Base-by-base conservation (phyloP, 495 filamentous ascomycete genomes). In the Glonium stellatum region DNA sequence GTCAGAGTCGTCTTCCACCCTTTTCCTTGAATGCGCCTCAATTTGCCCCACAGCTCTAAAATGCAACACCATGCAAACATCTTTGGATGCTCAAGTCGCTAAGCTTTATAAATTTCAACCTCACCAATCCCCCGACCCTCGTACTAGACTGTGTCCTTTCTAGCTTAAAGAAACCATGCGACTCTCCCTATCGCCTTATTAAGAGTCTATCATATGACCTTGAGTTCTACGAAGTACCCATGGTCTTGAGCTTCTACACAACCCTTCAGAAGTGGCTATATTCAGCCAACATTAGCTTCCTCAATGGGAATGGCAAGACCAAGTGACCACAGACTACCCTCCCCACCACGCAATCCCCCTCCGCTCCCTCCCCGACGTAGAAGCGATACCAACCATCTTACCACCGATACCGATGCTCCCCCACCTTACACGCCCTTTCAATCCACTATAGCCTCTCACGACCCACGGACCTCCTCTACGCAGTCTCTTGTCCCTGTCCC, bases 381-480 rank as follows among this genome's bases (percentile, higher is more conserved):
- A 27, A 59, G 44, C 46, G 21, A 51, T 5, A 23, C 48, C 13
- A 34, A 6, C 1, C 48, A 35, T 25, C 57, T 59, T 46, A 52
- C 57, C 8, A 19, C 57, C n/a, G 11, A 35, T 19, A 35, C 46
- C 10, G 57, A 59, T 4, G 27, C 57, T 13, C 57, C 57, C 15
- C 57, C 57, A 11, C 46, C 57, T 15, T 59, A 59, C 46, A 34
- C 57, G 41, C 42, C 62, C 15, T 65, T 54, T 12, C 22, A 55
- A 8, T 15, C 15, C 1, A 34, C 61, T 41, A 74, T 73, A 72
- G 59, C 61, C 12, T 66, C 71, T 1, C 64, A 72, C 50, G 86
- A 87, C 63, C 82, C 82, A 9, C 79, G 84, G 34, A 78, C 80
- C 1, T 83, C 82, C 13, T 88, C 86, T 12, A 78, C 77, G 1